Evolutionary conservation across 495 filamentous ascomycete species (phyloP), one percentile per base, ranked within the genome.

Genomic region (Penicillium pancosmium): DNA sequence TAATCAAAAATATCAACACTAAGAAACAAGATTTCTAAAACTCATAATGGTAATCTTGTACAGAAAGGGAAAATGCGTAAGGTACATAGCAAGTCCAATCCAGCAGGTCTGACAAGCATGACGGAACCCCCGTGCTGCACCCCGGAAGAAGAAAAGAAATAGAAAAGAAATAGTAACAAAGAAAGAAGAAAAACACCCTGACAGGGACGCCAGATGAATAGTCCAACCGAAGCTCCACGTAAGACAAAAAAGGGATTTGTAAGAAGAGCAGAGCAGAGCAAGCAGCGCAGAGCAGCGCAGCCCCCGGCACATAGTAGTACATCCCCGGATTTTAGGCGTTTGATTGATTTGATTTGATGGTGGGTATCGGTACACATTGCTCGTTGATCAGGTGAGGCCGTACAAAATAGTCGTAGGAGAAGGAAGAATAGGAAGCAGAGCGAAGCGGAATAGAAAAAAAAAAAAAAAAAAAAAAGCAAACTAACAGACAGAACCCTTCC

Each of bases 291-390:
- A 59, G 41, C 50, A 43, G 2, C 2, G 21, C 55, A 57, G 19
- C 16, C 13, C 21, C 34, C 16, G 19, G n/a, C 5, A 15, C 34
- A 31, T 7, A 38, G 50, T 34, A n/a, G 10, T 23, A 16, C 19
- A 36, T 53, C 31, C 19, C 18, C 19, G 51, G 7, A 40, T 57
- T 50, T 57, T 48, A 35, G 18, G 46, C 27, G 27, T 57, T 44
- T 23, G 47, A 44, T 62, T 62, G 54, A 41, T 21, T 21, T 21
- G 19, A 21, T 21, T 21, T 21, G 19, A 21, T 21, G 19, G 19
- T 59, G 67, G 67, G 67, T 67, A 69, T 69, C 64, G 56, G 59
- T 69, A 69, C 61, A 67, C 60, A 60, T 66, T 36, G 56, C 56
- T 69, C 66, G 47, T 68, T 44, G 57, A 64, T 68, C 54, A 48